Percentiles rank a stretch among this genome's conserved stretches.
Evolutionary conservation across 306 rosid species (phyloP).

Genomic region (Sesbania bispinosa): DNA sequence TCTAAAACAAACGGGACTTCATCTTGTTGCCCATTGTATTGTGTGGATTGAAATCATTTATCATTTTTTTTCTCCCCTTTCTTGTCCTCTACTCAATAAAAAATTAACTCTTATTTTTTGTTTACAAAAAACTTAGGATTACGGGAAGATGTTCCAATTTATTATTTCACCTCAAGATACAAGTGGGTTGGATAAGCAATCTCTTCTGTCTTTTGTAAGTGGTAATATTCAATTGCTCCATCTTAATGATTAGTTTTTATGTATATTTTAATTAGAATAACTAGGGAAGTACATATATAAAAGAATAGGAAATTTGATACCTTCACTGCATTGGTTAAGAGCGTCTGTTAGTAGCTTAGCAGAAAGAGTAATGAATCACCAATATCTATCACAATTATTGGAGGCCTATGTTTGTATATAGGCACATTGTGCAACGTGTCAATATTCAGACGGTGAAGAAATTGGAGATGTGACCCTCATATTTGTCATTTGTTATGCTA

Average conservation of each 20-base stretch:
- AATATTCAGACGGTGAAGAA: background rate
- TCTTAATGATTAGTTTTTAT: background rate
- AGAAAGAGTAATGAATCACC: background rate
- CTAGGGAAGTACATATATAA: background rate
- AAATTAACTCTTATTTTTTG: no score
- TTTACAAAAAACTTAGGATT: no score
- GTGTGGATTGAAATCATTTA: background rate
- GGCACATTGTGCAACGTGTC: conserved; percentile 9
- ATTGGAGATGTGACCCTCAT: conserved; percentile 13
- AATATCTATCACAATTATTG: background rate
- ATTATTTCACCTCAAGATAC: no score
- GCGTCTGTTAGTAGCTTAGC: background rate
- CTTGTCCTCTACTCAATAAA: background rate
- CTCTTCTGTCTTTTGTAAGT: background rate
- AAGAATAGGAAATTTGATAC: background rate
- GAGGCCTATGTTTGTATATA: background rate
- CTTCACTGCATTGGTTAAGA: background rate
- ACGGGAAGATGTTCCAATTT: no score
- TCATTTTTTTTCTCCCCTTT: background rate
- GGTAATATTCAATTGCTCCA: background rate
- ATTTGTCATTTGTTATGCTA: background rate
- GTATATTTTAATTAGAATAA: background rate
- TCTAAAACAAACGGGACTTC: no score
- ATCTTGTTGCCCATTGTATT: background rate
- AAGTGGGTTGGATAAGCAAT: no score